Base-by-base conservation (phyloP, 805 yeast species). In the Wickerhamomyces canadensis region DNA sequence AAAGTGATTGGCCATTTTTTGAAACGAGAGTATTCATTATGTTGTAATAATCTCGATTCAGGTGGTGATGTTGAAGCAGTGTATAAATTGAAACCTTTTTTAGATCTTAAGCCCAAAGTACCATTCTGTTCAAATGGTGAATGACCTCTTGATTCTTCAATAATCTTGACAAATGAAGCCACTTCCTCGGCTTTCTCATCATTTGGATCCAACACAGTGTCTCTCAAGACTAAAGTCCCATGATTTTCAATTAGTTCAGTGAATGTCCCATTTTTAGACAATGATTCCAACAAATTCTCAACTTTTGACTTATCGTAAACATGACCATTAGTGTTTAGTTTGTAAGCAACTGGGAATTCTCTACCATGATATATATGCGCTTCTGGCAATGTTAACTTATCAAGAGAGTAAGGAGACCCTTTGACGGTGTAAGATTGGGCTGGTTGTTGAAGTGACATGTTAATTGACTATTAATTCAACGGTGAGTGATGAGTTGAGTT, bases 41-140 rank as follows among this genome's bases (percentile, higher is more conserved):
- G 67, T 35, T 60, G 65, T 31, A 44, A 45, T 14, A 62, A 36
- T 16, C 33, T 28, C 10, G 35, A 36, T 11, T 39, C 38, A 3
- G 56, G 38, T 6, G 61, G 55, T 2, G 64, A 59, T 42, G 58
- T 64, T 31, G 58, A 58, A 16, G 66, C 67, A 10, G 64, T 59
- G 27, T 45, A 47, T 12, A 61, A 27, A 26, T 47, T 35, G 5
- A 48, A 52, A 4, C 51, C 56, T 8, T 54, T 41, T n/a, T 41
- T 37, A 14, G 53, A 51, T 36, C 65, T 47, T 23, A 45, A 36
- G 3, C 57, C 62, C 4, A 55, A 40, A 1, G 57, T 42, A 5
- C 64, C 65, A 34, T 48, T 55, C 40, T 61, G 64, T 17, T 35
- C 47, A 38, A 60, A 61, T 6, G 34, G 42, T 19, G 39, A 40